phyloP scores from a whole-genome alignment of 2,329 filamentous ascomycete genomes.

The Coniella lustricola region DNA sequence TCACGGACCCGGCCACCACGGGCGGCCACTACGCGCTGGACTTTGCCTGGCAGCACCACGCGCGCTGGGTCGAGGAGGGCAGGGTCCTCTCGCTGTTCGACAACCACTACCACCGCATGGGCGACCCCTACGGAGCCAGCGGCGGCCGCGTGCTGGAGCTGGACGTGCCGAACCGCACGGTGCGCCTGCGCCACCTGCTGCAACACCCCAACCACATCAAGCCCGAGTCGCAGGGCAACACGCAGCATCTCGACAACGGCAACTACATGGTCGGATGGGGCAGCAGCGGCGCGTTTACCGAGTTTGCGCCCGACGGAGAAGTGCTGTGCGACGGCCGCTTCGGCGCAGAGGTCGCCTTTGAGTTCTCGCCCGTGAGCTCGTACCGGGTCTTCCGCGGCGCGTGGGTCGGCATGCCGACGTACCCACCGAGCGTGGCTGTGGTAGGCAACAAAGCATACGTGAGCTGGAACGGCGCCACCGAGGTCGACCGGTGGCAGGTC shows the following conservation, averaged over 20 bases:
- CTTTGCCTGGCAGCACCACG: conserved; percentile 34
- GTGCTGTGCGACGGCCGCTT: conserved; percentile 18
- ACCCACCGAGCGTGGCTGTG: conserved; percentile 8
- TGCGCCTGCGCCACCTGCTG: conserved; percentile 23
- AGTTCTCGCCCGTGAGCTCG: conserved; percentile 16
- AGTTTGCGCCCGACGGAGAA: conserved; percentile 15
- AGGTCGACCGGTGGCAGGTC: conserved; percentile 16
- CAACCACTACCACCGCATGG: conserved; percentile 23
- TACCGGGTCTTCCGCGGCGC: conserved; percentile 17
- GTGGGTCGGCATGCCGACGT: conserved; percentile 15
- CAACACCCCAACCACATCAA: conserved; percentile 21
- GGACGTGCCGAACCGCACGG: conserved; percentile 23
- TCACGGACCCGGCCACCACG: conserved; percentile 27
- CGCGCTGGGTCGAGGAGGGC: conserved; percentile 20
- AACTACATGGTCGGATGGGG: conserved; percentile 50
- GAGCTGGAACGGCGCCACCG: conserved; percentile 19
- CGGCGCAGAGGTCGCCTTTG: conserved; percentile 14
- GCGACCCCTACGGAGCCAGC: conserved; percentile 17
- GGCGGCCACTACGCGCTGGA: conserved; percentile 9
- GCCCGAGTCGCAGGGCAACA: conserved; percentile 31
- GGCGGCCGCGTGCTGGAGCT: conserved; percentile 21
- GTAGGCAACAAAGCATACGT: conserved; percentile 13
- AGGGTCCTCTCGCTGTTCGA: conserved; percentile 31
- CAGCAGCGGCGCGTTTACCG: conserved; percentile 11
- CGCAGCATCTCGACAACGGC: conserved; percentile 46